phyloP scores from a whole-genome alignment of 371 early-diverging fungal genomes.

The Encephalitozoon romaleae region DNA sequence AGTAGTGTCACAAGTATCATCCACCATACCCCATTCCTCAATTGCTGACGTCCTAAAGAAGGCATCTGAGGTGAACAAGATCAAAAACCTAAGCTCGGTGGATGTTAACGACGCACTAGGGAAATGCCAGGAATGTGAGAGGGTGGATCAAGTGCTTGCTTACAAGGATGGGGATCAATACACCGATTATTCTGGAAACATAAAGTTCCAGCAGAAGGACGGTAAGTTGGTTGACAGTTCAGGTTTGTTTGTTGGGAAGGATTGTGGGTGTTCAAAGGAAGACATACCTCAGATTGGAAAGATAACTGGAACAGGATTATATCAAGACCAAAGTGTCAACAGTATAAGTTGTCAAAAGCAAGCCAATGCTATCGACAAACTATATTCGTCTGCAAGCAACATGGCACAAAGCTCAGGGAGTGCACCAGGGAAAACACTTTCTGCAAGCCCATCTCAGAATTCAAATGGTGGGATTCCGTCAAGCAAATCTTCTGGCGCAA shows the following conservation, averaged over 20 bases:
- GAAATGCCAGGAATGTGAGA: slow-evolving; percentile 35
- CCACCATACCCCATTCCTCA: neutral
- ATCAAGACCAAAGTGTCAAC: slow-evolving; percentile 43
- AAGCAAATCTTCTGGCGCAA: neutral
- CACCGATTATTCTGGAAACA: slow-evolving; percentile 51
- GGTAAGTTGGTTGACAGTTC: slow-evolving; percentile 53
- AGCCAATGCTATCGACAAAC: slow-evolving; percentile 39
- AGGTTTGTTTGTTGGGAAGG: slow-evolving; percentile 59
- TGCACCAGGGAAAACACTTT: neutral
- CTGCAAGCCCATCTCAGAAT: neutral
- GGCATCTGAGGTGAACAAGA: slow-evolving; percentile 3
- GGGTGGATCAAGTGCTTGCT: slow-evolving; percentile 40
- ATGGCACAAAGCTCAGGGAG: neutral
- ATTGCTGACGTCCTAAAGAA: neutral
- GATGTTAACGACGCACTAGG: slow-evolving; percentile 32
- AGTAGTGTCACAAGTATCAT: neutral
- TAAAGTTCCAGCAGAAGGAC: slow-evolving; percentile 48
- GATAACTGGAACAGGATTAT: slow-evolving; percentile 47
- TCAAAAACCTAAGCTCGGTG: neutral
- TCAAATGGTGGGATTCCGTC: neutral
- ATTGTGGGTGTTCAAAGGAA: slow-evolving; percentile 55
- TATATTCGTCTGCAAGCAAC: slow-evolving; percentile 6
- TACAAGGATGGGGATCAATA: slow-evolving; percentile 39
- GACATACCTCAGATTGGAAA: slow-evolving; percentile 56
- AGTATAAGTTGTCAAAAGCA: slow-evolving; percentile 31